Evolutionary conservation across 768 basidiomycete species (phyloP).

Genomic region (Xanthoconium stramineum): DNA sequence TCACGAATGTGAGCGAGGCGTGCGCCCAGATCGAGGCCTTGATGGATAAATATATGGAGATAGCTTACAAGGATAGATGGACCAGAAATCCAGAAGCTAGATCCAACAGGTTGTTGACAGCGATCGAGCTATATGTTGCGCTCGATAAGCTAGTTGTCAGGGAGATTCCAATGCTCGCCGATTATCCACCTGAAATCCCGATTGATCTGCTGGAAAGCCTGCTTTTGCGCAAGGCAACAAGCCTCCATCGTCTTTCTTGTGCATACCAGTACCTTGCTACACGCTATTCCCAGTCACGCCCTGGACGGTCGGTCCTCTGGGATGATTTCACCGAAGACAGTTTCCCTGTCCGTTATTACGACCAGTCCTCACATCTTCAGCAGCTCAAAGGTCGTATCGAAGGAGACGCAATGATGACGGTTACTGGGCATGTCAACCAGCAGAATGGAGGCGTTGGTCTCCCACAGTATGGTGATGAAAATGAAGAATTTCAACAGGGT

Average conservation of each 20-base stretch:
- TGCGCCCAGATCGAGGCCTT: slow-evolving; percentile 18
- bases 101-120: slow-evolving; percentile 39
- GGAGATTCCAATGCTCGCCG: slow-evolving; percentile 8
- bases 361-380: neutral
- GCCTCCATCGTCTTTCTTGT: neutral
- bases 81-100: slow-evolving; percentile 32
- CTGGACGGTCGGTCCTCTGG: neutral
- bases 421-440: no score
- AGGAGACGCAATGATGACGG: neutral
- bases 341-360: neutral
- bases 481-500: no score
- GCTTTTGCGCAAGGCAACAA: neutral
- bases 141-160: slow-evolving; percentile 26
- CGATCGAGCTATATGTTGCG: slow-evolving; percentile 33
- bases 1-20: neutral
- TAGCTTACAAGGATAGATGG: neutral
- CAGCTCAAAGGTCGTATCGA: neutral
- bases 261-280: neutral
- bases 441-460: no score
- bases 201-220: neutral
- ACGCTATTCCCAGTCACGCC: neutral
- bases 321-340: neutral
- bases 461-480: no score
- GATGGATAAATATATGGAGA: slow-evolving; percentile 25
- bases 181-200: slow-evolving; percentile 11